A percentile compares a stretch with the other conserved stretches of the same genome.
Evolutionary conservation across 805 yeast genomes (phyloP).

Genomic region (Saturnispora zaruensis): DNA sequence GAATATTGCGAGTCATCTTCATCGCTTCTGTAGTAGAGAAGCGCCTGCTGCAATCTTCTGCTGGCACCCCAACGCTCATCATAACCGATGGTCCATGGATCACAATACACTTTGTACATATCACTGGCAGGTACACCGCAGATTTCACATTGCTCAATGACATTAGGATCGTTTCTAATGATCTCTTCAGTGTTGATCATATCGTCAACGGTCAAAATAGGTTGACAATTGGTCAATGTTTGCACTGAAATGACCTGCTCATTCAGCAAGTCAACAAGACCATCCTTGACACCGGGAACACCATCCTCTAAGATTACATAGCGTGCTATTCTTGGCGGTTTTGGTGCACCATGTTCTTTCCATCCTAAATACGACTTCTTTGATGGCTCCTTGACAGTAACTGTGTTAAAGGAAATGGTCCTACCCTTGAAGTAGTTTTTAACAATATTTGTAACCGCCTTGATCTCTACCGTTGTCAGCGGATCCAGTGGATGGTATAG

Average conservation of each 20-base stretch:
- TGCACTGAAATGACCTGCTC: constrained; percentile 39
- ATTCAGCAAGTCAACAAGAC: constrained; percentile 51
- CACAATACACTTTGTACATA: constrained; percentile 54
- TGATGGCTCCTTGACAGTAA: constrained; percentile 64
- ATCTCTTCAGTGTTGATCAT: constrained; percentile 52
- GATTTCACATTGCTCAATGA: constrained; percentile 61
- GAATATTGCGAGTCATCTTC: constrained; percentile 65
- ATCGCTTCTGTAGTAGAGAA: constrained; percentile 65
- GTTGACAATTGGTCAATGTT: constrained; percentile 55
- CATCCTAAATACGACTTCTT: constrained; percentile 55
- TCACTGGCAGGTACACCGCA: constrained; percentile 59
- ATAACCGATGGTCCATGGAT: constrained; percentile 60
- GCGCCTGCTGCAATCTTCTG: constrained; percentile 70
- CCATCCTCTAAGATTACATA: constrained; percentile 54
- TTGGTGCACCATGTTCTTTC: constrained; percentile 52
- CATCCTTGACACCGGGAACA: constrained; percentile 59
- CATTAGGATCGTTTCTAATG: constrained; percentile 62
- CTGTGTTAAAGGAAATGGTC: constrained; percentile 51
- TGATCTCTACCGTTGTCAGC: constrained; percentile 53
- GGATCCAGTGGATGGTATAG: constrained; percentile 70
- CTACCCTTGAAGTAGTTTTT: constrained; percentile 39
- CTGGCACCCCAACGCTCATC: constrained; percentile 69
- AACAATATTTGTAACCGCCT: constrained; percentile 45
- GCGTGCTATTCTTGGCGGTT: constrained; percentile 62
- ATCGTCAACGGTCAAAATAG: constrained; percentile 66